Conservation (phyloP, 768 basidiomycete species). For the Phaffia tasmanica region DNA sequence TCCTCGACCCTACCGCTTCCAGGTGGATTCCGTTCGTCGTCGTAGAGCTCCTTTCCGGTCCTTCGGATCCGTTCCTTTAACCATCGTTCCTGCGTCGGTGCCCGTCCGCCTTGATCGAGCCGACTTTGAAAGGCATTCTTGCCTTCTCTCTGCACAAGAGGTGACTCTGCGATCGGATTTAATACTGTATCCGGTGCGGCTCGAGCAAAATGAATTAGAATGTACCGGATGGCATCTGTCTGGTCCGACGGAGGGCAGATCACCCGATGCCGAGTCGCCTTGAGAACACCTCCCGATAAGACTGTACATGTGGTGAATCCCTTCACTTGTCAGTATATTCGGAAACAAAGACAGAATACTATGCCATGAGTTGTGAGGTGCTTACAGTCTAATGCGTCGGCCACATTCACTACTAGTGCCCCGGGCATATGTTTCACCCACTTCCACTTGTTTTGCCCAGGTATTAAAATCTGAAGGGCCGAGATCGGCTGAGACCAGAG, state of each 20-base stretch:
- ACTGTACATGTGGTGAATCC: not conserved
- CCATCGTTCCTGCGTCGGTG: constrained; percentile 31
- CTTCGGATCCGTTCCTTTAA: constrained; percentile 30
- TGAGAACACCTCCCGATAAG: constrained; percentile 30
- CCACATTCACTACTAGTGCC: constrained; percentile 33
- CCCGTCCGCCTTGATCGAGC: constrained; percentile 28
- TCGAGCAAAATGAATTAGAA: constrained; percentile 29
- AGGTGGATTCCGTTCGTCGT: constrained; percentile 18
- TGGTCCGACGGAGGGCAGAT: constrained; percentile 31
- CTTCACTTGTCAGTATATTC: not conserved
- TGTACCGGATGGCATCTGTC: constrained; percentile 29
- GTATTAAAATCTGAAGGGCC: constrained; percentile 33
- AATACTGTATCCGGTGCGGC: constrained; percentile 23
- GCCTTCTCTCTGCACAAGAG: constrained; percentile 25
- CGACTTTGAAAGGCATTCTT: constrained; percentile 28
- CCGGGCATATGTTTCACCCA: constrained; percentile 31
- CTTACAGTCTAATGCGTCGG: constrained; percentile 31
- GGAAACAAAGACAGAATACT: not conserved
- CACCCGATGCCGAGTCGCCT: constrained; percentile 32
- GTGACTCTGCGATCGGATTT: constrained; percentile 30
- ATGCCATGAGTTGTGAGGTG: not conserved
- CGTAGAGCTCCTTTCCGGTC: constrained; percentile 29
- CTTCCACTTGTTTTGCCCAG: constrained; percentile 29
- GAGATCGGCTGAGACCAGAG: constrained; percentile 33
- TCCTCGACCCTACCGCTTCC: constrained; percentile 26